Conservation (phyloP, 2,329 filamentous ascomycete genomes). For the Ilyonectria mors-panacis region DNA sequence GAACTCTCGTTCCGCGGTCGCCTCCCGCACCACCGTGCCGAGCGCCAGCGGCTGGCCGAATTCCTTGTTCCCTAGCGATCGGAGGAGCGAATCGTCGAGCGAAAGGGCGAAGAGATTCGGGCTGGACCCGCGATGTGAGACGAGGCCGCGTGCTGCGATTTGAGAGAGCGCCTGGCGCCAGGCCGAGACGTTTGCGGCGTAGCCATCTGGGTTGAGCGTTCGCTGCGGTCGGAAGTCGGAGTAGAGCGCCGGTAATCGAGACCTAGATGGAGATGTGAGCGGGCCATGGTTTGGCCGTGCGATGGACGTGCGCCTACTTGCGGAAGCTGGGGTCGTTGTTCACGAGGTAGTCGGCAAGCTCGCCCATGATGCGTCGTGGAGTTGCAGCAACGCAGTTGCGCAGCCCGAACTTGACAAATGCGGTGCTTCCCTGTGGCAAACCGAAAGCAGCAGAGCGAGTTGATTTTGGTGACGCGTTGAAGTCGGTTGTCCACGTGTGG, state of each 20-base stretch:
- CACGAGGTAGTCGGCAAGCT: constrained; percentile 77
- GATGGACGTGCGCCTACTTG: constrained; percentile 57
- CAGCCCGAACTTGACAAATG: neutral
- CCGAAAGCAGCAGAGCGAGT: neutral
- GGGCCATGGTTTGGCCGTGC: neutral
- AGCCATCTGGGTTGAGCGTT: constrained; percentile 87
- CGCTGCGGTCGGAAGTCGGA: constrained; percentile 85
- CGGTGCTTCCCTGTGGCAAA: neutral
- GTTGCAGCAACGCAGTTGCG: constrained; percentile 2
- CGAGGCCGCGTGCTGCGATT: constrained; percentile 74
- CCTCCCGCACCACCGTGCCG: constrained; percentile 83
- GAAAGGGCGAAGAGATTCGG: constrained; percentile 67
- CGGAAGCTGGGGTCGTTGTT: constrained; percentile 74
- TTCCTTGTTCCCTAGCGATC: constrained; percentile 80
- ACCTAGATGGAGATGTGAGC: constrained; percentile 62
- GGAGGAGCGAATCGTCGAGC: constrained; percentile 75
- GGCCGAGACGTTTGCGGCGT: constrained; percentile 82
- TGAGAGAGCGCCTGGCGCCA: constrained; percentile 84
- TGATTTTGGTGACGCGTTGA: neutral
- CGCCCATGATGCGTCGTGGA: constrained; percentile 66
- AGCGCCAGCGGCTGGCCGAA: constrained; percentile 87
- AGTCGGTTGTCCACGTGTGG: neutral
- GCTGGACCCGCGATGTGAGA: constrained; percentile 58
- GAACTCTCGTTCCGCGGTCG: constrained; percentile 77
- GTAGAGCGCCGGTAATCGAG: constrained; percentile 87